Evolutionary conservation across 73 alveolate species (phyloP), one percentile per base, ranked within the genome.

Genomic region (Tetrahymena elliotti): DNA sequence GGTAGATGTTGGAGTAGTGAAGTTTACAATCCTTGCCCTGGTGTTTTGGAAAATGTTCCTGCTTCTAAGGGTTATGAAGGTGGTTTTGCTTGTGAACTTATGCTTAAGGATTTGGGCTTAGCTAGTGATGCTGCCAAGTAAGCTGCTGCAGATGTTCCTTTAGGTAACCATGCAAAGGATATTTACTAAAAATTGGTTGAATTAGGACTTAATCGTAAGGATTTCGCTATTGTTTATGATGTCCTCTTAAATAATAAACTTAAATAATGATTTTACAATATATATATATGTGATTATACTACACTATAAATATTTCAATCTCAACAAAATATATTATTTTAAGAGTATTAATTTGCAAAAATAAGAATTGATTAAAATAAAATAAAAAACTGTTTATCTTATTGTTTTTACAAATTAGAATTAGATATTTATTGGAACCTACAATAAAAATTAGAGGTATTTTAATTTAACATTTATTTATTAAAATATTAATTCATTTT

Each of bases 1-100:
- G 97, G 97, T 5, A 68, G 98, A 52, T 96, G 98, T 93, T 98
- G 98, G 98, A 95, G 97, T 18, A 95, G 96, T 20, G 98, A 98
- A 83, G 93, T 96, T 0, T 97, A 97, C 54, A 97, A 98, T 84
- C 99, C 99, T 94, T 96, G 96, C 34, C 99, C 99, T 82, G 98
- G 98, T 20, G 98, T 98, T 4, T 31, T 96, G 93, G 98, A 95
- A 84, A 95, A 95, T 54, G 98, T 96, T 0, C 99, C 99, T 20
- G 68, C 98, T 10, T 41, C 96, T 40, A 97, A 94, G 38, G 97
- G 96, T 53, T 97, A 97, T 84, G 93, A 97, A 37, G 97, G 97
- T 13, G 99, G 99, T 31, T 97, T 97, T 93, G 96, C 94, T 38
- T 97, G 93, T 22, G 94, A 96, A 38, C 96, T 97, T 33, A 96